These are phyloP conservation scores for Cytospora chrysosperma DNA, from an alignment of 2,329 filamentous ascomycete genomes.

Conservation along the genomic window DNA sequence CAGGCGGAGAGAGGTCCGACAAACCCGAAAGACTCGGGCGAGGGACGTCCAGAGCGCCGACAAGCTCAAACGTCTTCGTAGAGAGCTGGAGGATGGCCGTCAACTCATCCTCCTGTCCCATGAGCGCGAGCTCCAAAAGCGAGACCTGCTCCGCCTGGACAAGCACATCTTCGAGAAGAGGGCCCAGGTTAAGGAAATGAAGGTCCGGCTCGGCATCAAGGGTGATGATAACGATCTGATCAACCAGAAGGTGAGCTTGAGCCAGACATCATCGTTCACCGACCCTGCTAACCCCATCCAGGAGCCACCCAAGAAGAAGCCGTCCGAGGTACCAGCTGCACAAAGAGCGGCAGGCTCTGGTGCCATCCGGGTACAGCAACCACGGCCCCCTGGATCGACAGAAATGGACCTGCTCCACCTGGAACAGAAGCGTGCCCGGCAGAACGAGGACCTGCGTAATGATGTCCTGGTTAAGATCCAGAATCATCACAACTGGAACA, in stretches of 20 bases:
- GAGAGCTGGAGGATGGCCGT: conserved; percentile 86
- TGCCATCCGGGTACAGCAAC: conserved; percentile 38
- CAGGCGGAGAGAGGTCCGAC: conserved; percentile 87
- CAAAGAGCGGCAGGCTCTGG: conserved; percentile 31
- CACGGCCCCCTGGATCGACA: conserved; percentile 54
- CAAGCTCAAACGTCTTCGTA: conserved; percentile 86
- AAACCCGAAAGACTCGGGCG: conserved; percentile 90
- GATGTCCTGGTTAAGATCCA: conserved; percentile 85
- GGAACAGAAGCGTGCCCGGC: conserved; percentile 75
- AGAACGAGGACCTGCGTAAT: conserved; percentile 74
- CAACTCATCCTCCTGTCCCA: conserved; percentile 75
- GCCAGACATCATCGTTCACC: not conserved
- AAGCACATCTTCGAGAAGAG: conserved; percentile 81
- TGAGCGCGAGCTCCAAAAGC: conserved; percentile 76
- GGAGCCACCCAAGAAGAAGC: conserved; percentile 12
- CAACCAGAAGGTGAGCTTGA: conserved; percentile 76
- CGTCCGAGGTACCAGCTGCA: conserved; percentile 57
- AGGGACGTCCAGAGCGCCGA: conserved; percentile 93
- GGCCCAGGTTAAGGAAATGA: conserved; percentile 78
- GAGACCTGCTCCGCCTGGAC: conserved; percentile 73
- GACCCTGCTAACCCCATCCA: conserved; percentile 16
- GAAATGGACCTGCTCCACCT: conserved; percentile 79
- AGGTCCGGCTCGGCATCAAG: conserved; percentile 85
- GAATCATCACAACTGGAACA: conserved; percentile 90
- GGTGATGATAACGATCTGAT: conserved; percentile 91